These are phyloP conservation scores for Leucocoprinus birnbaumii DNA, from an alignment of 768 basidiomycete genomes.

Conservation along the genomic window DNA sequence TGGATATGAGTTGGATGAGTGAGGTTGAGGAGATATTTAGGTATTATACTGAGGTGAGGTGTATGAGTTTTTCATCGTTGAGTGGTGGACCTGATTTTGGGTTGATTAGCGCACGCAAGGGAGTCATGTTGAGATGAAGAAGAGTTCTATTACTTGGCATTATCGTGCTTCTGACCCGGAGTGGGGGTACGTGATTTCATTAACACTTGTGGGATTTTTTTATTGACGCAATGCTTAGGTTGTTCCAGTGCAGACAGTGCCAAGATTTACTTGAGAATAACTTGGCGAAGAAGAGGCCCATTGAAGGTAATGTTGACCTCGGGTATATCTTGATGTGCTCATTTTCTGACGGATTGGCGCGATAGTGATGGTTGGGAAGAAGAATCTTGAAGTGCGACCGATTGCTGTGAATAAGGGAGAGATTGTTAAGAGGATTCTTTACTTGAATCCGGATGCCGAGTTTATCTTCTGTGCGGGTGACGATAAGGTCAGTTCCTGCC, in stretches of 20 bases:
- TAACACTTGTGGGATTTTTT: background rate
- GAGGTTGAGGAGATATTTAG: slow-evolving; percentile 95
- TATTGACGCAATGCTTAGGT: slow-evolving; percentile 33
- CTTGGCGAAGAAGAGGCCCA: slow-evolving; percentile 87
- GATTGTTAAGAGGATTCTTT: slow-evolving; percentile 93
- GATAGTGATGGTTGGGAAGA: slow-evolving; percentile 91
- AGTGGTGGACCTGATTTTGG: background rate
- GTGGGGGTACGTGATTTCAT: slow-evolving; percentile 64
- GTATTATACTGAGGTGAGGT: slow-evolving; percentile 85
- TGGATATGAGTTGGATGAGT: slow-evolving; percentile 98
- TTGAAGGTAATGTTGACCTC: slow-evolving; percentile 71
- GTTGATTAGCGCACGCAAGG: slow-evolving; percentile 76
- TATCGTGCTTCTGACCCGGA: slow-evolving; percentile 91
- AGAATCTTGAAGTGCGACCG: slow-evolving; percentile 96
- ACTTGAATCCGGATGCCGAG: slow-evolving; percentile 90
- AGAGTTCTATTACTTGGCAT: slow-evolving; percentile 98
- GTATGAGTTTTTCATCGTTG: slow-evolving; percentile 17
- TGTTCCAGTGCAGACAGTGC: slow-evolving; percentile 95
- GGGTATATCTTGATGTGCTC: background rate
- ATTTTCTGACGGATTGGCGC: background rate
- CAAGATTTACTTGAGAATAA: slow-evolving; percentile 96
- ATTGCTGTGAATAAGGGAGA: slow-evolving; percentile 98
- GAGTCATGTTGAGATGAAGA: slow-evolving; percentile 95
- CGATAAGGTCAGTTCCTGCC: slow-evolving; percentile 67
- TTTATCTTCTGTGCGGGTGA: slow-evolving; percentile 98